Conservation (phyloP, 75 land plant species). For the Pinus albicaulis region DNA sequence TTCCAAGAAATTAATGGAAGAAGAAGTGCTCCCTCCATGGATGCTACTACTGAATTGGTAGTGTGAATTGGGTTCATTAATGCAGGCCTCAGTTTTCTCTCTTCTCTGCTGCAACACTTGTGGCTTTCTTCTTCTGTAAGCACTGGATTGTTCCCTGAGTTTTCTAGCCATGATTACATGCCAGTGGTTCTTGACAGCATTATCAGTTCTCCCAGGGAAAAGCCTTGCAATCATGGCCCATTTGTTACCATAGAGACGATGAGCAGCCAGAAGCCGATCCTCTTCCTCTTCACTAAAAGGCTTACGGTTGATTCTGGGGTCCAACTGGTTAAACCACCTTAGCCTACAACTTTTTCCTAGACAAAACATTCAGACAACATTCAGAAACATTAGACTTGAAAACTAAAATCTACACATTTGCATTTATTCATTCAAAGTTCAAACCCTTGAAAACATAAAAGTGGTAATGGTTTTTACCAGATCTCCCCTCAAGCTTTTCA, state of each 20-base stretch:
- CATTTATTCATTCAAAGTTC: too few species aligned
- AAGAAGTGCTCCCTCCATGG: not conserved
- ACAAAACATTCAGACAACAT: not conserved
- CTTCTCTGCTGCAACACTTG: not conserved
- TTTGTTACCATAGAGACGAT: slow-evolving; percentile 57
- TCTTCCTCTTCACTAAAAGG: slow-evolving; percentile 72
- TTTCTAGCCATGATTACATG: slow-evolving; percentile 62
- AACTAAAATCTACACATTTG: too few species aligned
- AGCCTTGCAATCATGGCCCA: slow-evolving; percentile 59
- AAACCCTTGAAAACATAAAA: too few species aligned
- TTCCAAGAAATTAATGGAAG: not conserved
- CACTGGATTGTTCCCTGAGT: slow-evolving; percentile 35
- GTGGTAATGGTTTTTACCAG: slow-evolving; percentile 31
- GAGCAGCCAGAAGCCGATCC: slow-evolving; percentile 56
- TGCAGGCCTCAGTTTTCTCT: not conserved
- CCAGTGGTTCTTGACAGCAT: slow-evolving; percentile 66
- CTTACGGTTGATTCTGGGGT: slow-evolving; percentile 61
- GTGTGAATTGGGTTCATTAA: not conserved
- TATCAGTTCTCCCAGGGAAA: slow-evolving; percentile 57
- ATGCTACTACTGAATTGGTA: not conserved
- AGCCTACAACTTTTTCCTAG: slow-evolving; percentile 51
- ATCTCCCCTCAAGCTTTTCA: slow-evolving; percentile 72
- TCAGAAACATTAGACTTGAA: too few species aligned
- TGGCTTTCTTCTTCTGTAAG: slow-evolving; percentile 24
- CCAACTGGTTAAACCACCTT: slow-evolving; percentile 75